phyloP scores from a whole-genome alignment of 345 rosid species.

The Lepidium sativum region DNA sequence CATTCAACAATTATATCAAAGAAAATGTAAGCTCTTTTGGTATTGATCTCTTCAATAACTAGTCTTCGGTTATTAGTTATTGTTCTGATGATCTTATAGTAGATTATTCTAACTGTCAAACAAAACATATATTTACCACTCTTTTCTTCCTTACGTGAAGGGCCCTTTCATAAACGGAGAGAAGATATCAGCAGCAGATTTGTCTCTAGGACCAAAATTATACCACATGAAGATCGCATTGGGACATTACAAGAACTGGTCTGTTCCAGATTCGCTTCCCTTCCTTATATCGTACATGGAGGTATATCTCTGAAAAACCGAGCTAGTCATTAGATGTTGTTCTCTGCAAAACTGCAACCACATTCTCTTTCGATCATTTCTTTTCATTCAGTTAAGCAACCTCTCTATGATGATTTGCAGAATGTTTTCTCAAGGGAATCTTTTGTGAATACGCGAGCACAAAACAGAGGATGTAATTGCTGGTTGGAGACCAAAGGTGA shows the following conservation, averaged over 20 bases:
- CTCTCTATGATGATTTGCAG: constrained; percentile 31
- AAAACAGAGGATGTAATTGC: constrained; percentile 69
- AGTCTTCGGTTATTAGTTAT: not conserved
- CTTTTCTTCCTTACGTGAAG: constrained; percentile 28
- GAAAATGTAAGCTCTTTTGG: constrained; percentile 43
- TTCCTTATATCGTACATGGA: constrained; percentile 60
- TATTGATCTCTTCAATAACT: constrained; percentile 5
- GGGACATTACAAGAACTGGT: constrained; percentile 83
- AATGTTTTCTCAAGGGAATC: constrained; percentile 69
- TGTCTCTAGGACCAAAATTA: constrained; percentile 70
- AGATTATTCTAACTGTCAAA: not conserved
- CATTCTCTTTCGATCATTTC: not conserved
- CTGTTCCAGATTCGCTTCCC: constrained; percentile 73
- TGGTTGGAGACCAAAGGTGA: constrained; percentile 90
- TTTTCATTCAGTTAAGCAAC: not conserved
- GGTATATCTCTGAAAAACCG: constrained; percentile 33
- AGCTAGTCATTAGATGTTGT: not conserved
- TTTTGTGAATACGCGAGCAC: constrained; percentile 57
- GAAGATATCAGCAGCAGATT: constrained; percentile 78
- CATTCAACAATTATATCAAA: constrained; percentile 55
- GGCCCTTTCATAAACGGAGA: constrained; percentile 86
- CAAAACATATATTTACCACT: not conserved
- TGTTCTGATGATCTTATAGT: not conserved
- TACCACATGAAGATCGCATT: constrained; percentile 81
- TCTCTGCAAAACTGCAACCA: not conserved